Evolutionary conservation across 345 rosid genomes (phyloP), one percentile per base, ranked within the genome.

Genomic region (Gossypium rotundifolium): DNA sequence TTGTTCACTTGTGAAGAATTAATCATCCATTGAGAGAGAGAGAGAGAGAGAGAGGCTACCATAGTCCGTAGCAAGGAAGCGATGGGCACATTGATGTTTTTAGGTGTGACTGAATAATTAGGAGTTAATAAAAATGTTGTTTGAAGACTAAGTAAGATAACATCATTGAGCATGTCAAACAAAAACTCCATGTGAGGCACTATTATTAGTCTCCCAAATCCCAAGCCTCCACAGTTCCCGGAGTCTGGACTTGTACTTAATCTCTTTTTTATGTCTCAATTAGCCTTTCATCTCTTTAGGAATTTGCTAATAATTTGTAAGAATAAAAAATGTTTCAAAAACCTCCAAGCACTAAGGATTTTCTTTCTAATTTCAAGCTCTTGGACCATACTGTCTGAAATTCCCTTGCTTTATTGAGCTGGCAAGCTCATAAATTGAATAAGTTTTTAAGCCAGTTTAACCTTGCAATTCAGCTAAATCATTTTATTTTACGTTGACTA

Each of bases 171-270:
- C 81, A 53, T 74, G 70, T 83, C 81, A 71, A 55, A 27, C 65
- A 60, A 74, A 51, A 20, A n/a, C n/a, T n/a, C 64, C 78, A 75
- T 82, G 82, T 78, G 85, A 76, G 59, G 72, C 84, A 80, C 53
- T 65, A 82, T 72, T 64, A 79, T 76, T 71, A 27, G 71, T 25
- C 67, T 13, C 75, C 71, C 74, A 53, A 55, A 74, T 75, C 75
- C 77, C 71, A 38, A 27, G 49, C 75, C 74, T 57, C 79, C 82
- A 70, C 81, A 17, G 58, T 73, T 65, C 74, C 33, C 74, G 74
- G 79, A 63, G 77, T 73, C 78, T 45, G 54, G 55, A 44, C 54
- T 52, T 65, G 77, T 20, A 64, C 71, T 72, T 53, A 13, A 40
- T 64, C 53, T 40, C 9, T 38, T 64, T 59, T 49, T 72, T 72